These are phyloP conservation scores for Auxenochlorella pyrenoidosa DNA, from an alignment of 139 green algal genomes.

Conservation along the genomic window DNA sequence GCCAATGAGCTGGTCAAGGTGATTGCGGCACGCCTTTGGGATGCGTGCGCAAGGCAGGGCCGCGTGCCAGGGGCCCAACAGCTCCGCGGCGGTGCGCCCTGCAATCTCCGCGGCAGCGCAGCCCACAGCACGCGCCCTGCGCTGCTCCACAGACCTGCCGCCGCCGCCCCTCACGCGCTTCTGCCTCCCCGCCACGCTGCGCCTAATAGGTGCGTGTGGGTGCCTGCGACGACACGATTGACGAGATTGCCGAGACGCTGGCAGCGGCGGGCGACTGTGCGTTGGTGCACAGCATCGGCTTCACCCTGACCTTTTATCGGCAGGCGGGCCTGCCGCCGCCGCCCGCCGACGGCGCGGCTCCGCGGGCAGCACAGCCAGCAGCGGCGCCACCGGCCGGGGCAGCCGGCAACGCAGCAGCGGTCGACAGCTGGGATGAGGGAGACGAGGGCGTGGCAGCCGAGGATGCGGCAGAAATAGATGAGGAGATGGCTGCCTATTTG, in stretches of 20 bases:
- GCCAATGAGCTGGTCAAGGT: slow-evolving; percentile 49
- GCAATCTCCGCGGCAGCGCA: no score
- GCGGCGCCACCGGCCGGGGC: not conserved
- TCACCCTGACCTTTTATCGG: slow-evolving; percentile 37
- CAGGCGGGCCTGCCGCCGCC: slow-evolving; percentile 13
- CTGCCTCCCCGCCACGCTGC: not conserved
- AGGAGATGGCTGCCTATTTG: slow-evolving; percentile 8
- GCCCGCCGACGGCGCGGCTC: not conserved
- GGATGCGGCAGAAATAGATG: not conserved
- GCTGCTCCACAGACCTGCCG: not conserved
- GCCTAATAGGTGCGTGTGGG: slow-evolving; percentile 18
- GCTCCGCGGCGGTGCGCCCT: not conserved
- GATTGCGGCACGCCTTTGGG: no score
- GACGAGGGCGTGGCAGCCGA: not conserved
- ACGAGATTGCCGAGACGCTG: slow-evolving; percentile 8
- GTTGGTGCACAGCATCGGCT: slow-evolving; percentile 51
- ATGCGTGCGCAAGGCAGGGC: no score
- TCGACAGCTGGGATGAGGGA: not conserved
- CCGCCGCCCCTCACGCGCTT: not conserved
- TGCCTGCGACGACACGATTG: not conserved
- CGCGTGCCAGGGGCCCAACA: not conserved
- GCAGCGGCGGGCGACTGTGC: slow-evolving; percentile 15
- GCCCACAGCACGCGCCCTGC: not conserved
- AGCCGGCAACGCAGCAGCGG: not conserved
- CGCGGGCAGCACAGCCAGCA: not conserved